Conservation (phyloP, 495 filamentous ascomycete genomes). For the Cryomyces minteri region DNA sequence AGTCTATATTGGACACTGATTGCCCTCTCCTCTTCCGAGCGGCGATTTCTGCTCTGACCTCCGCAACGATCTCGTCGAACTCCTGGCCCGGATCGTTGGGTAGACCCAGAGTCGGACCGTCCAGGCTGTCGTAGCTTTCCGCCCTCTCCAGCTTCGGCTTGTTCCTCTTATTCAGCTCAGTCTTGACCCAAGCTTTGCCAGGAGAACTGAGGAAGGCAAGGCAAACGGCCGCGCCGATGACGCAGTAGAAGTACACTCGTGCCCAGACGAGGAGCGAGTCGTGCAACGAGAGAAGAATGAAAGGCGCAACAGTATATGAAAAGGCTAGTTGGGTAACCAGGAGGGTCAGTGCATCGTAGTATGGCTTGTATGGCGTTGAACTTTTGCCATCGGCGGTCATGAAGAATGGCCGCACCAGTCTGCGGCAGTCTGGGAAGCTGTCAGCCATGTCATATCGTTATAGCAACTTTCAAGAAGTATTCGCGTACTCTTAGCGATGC, state of each 20-base stretch:
- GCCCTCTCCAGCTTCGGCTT: slow-evolving; percentile 11
- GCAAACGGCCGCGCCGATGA: slow-evolving; percentile 42
- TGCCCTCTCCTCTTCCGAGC: slow-evolving; percentile 31
- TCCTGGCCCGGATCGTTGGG: slow-evolving; percentile 59
- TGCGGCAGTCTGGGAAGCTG: slow-evolving; percentile 53
- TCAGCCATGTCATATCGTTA: slow-evolving; percentile 2
- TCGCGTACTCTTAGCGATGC: slow-evolving; percentile 67
- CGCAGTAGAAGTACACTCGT: slow-evolving; percentile 75
- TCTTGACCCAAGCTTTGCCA: slow-evolving; percentile 40
- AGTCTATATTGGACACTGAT: slow-evolving; percentile 8
- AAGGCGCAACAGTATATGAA: slow-evolving; percentile 64
- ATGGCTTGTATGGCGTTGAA: slow-evolving; percentile 51
- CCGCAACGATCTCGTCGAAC: slow-evolving; percentile 58
- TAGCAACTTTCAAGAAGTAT: background rate
- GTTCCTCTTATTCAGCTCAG: slow-evolving; percentile 33
- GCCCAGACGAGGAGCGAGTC: slow-evolving; percentile 56
- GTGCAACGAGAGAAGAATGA: slow-evolving; percentile 56
- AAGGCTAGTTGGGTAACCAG: slow-evolving; percentile 69
- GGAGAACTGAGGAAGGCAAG: slow-evolving; percentile 69
- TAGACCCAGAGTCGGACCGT: slow-evolving; percentile 50
- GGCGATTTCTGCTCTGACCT: slow-evolving; percentile 55
- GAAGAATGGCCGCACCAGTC: slow-evolving; percentile 85
- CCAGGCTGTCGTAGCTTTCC: slow-evolving; percentile 13
- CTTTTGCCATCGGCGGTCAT: slow-evolving; percentile 49
- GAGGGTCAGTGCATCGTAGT: slow-evolving; percentile 73